These are phyloP conservation scores for Malassezia psittaci DNA, from an alignment of 1,284 basidiomycete genomes.

Conservation along the genomic window DNA sequence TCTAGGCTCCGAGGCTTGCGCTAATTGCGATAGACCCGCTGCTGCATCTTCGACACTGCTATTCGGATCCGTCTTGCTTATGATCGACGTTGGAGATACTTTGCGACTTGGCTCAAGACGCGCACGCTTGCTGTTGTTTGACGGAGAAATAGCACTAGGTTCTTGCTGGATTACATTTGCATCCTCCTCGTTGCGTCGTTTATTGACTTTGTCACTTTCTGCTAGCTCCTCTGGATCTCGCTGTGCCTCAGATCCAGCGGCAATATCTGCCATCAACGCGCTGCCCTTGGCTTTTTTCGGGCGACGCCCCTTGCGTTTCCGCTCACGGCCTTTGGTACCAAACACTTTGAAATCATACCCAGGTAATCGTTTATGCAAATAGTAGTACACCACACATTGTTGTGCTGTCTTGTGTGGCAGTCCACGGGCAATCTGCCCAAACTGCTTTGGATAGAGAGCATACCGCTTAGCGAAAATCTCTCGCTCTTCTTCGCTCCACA, in stretches of 20 bases:
- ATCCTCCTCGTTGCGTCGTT: neutral
- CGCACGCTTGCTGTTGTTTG: neutral
- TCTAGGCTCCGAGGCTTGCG: neutral
- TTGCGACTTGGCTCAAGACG: slow-evolving; percentile 1
- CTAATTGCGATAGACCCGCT: neutral
- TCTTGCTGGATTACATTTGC: too few species aligned
- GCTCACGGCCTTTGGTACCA: slow-evolving; percentile 37
- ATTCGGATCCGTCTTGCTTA: neutral
- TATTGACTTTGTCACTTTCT: neutral
- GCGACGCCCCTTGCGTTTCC: slow-evolving; percentile 39
- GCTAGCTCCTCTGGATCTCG: slow-evolving; percentile 34
- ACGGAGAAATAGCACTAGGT: neutral
- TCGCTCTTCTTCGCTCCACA: slow-evolving; percentile 78
- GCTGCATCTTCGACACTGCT: neutral
- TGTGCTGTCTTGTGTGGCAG: slow-evolving; percentile 73
- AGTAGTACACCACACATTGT: slow-evolving; percentile 89
- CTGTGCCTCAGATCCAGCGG: slow-evolving; percentile 38
- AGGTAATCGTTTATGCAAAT: slow-evolving; percentile 71
- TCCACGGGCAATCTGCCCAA: slow-evolving; percentile 69
- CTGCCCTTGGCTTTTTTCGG: slow-evolving; percentile 47
- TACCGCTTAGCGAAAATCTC: slow-evolving; percentile 69
- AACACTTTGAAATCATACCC: slow-evolving; percentile 45
- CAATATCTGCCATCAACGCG: slow-evolving; percentile 44
- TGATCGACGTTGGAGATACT: neutral
- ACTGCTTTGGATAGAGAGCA: slow-evolving; percentile 80